Evolutionary conservation across 2,329 filamentous ascomycete genomes (phyloP).

Genomic region (Verticillium zaregamsianum): DNA sequence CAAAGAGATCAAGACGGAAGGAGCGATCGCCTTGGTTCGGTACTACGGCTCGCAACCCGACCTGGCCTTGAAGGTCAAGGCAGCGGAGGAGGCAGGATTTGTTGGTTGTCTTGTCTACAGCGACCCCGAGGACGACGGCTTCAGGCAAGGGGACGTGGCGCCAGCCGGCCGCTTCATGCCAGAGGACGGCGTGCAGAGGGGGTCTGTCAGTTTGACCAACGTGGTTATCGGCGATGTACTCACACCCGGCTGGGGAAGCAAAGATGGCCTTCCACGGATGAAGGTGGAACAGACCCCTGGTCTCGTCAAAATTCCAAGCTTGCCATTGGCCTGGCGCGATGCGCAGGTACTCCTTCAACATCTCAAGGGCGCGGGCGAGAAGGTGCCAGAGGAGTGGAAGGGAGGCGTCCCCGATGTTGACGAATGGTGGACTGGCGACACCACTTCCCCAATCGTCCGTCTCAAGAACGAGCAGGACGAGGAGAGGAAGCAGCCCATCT

Average conservation of each 20-base stretch:
- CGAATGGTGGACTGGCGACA: slow-evolving; percentile 75
- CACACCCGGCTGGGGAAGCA: slow-evolving; percentile 81
- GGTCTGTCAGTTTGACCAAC: slow-evolving; percentile 73
- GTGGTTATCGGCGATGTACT: slow-evolving; percentile 89
- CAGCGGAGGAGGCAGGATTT: slow-evolving; percentile 81
- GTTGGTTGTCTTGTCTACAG: slow-evolving; percentile 88
- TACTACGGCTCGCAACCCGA: slow-evolving; percentile 73
- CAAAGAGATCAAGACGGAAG: slow-evolving; percentile 67
- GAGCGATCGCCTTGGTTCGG: slow-evolving; percentile 79
- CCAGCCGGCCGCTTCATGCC: slow-evolving; percentile 80
- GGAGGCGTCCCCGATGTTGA: slow-evolving; percentile 71
- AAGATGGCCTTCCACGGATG: slow-evolving; percentile 60
- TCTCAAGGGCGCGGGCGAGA: slow-evolving; percentile 69
- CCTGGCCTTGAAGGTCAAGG: slow-evolving; percentile 78
- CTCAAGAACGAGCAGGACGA: slow-evolving; percentile 87
- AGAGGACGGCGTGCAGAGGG: slow-evolving; percentile 76
- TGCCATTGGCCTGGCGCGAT: slow-evolving; percentile 87
- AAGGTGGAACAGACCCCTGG: slow-evolving; percentile 66
- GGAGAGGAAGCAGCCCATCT: slow-evolving; percentile 75
- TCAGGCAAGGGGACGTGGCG: slow-evolving; percentile 65
- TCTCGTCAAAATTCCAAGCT: slow-evolving; percentile 78
- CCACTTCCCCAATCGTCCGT: slow-evolving; percentile 69
- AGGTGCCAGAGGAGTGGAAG: slow-evolving; percentile 66
- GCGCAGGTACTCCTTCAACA: slow-evolving; percentile 74
- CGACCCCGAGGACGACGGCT: slow-evolving; percentile 82